These are phyloP conservation scores for Astragalus glycyphyllos DNA, from an alignment of 306 rosid genomes.

Conservation along the genomic window DNA sequence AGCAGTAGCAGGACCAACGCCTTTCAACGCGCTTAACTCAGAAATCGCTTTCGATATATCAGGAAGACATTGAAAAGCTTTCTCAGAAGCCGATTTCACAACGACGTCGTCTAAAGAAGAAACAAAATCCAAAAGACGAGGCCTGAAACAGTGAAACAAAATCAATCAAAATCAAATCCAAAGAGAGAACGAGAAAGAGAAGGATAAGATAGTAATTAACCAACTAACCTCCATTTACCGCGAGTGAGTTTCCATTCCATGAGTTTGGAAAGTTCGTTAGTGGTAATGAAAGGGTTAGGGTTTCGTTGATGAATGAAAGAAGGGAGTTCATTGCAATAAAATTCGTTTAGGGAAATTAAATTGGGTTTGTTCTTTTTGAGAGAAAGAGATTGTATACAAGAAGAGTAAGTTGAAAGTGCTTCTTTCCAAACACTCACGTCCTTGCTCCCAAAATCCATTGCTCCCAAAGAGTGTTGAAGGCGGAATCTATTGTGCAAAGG, in stretches of 20 bases:
- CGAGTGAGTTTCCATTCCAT: slow-evolving; percentile 97
- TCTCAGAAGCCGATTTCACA: slow-evolving; percentile 67
- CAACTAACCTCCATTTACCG: slow-evolving; percentile 83
- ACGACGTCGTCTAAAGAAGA: slow-evolving; percentile 65
- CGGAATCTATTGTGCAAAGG: too few relatives aligned
- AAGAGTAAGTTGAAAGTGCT: slow-evolving; percentile 59
- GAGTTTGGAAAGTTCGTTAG: slow-evolving; percentile 72
- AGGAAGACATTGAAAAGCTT: slow-evolving; percentile 73
- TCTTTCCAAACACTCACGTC: slow-evolving; percentile 60
- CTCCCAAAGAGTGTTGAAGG: background rate
- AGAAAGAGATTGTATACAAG: slow-evolving; percentile 57
- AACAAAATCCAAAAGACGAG: slow-evolving; percentile 85
- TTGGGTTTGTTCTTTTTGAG: slow-evolving; percentile 55
- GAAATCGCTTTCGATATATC: slow-evolving; percentile 70
- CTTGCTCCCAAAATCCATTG: slow-evolving; percentile 65
- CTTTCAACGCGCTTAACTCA: slow-evolving; percentile 79
- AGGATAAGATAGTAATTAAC: background rate
- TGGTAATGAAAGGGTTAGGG: slow-evolving; percentile 83
- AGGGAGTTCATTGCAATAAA: slow-evolving; percentile 72
- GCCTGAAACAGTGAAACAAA: slow-evolving; percentile 46
- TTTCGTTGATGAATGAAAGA: slow-evolving; percentile 67
- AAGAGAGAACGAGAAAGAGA: too few relatives aligned
- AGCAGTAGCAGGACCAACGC: slow-evolving; percentile 92
- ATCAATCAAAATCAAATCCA: background rate
- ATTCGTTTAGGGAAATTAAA: slow-evolving; percentile 65